Conservation (phyloP, 768 basidiomycete species). For the Porpolomopsis calyptriformis region DNA sequence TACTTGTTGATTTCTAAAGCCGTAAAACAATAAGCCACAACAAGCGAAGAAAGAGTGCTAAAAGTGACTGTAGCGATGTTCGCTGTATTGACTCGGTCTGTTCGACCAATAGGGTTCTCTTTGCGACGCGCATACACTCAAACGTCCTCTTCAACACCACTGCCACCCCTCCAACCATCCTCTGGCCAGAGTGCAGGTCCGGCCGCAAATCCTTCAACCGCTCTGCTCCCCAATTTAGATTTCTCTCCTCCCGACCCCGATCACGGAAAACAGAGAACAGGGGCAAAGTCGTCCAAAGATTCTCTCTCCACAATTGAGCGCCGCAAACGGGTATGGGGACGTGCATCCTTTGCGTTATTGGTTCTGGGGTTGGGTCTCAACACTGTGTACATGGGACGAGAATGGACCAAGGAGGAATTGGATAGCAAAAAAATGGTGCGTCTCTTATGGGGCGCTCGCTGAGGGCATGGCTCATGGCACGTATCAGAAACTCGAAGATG, state of each 20-base stretch:
- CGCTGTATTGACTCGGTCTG: slow-evolving; percentile 24
- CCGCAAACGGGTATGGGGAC: slow-evolving; percentile 45
- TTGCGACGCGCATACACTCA: slow-evolving; percentile 22
- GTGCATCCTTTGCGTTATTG: slow-evolving; percentile 44
- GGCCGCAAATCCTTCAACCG: slow-evolving; percentile 13
- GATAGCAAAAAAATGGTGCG: slow-evolving; percentile 52
- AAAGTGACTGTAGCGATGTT: slow-evolving; percentile 5
- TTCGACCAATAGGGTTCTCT: slow-evolving; percentile 22
- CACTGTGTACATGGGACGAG: slow-evolving; percentile 59
- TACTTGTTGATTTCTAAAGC: not conserved
- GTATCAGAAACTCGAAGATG: slow-evolving; percentile 45
- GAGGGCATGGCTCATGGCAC: not conserved
- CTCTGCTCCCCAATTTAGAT: slow-evolving; percentile 42
- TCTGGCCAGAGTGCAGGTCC: slow-evolving; percentile 4
- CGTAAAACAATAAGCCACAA: not conserved
- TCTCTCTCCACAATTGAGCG: slow-evolving; percentile 72
- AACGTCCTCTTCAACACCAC: slow-evolving; percentile 5
- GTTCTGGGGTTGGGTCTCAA: slow-evolving; percentile 46
- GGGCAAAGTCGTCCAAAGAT: slow-evolving; percentile 69
- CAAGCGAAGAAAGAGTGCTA: not conserved
- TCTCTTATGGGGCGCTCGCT: slow-evolving; percentile 8
- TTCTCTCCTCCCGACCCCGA: slow-evolving; percentile 47
- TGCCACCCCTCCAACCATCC: slow-evolving; percentile 1
- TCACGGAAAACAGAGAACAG: slow-evolving; percentile 44
- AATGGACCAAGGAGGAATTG: slow-evolving; percentile 70